These are phyloP conservation scores for Phytophthora vignae DNA, from an alignment of 352 stramenopile genomes.

Conservation along the genomic window DNA sequence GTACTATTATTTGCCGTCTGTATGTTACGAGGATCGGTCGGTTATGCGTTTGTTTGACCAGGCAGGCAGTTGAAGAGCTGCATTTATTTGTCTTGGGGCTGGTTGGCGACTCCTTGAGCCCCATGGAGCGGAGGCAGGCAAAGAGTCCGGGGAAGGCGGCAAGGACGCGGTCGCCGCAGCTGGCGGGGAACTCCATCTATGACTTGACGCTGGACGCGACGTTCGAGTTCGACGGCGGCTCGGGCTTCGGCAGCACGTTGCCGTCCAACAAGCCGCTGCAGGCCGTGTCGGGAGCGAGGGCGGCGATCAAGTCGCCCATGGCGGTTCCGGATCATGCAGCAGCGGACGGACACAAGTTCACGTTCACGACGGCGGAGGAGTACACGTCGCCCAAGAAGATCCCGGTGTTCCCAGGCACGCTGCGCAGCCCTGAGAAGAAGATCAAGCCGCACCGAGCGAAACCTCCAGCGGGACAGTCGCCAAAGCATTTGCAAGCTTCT, in stretches of 20 bases:
- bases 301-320: conserved; percentile 31
- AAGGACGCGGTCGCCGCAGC: conserved; percentile 3
- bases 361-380: conserved; percentile 70
- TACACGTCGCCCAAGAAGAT: conserved; percentile 86
- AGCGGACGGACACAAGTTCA: conserved; percentile 57
- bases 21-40: neutral
- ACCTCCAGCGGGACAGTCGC: conserved; percentile 9
- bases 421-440: conserved; percentile 58
- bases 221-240: conserved; percentile 79
- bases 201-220: conserved; percentile 63
- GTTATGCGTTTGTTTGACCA: conserved; percentile 2
- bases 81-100: neutral
- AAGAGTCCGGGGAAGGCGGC: neutral
- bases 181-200: conserved; percentile 43
- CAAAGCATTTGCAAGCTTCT: conserved; percentile 20
- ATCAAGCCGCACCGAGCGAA: conserved; percentile 29
- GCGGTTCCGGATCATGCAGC: conserved; percentile 1
- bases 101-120: conserved; percentile 20
- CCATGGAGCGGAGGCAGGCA: conserved; percentile 18
- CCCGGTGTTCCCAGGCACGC: conserved; percentile 70
- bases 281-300: conserved; percentile 33
- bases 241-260: conserved; percentile 65
- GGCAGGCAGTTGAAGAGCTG: conserved; percentile 1
- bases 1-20: neutral
- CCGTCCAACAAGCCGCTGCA: conserved; percentile 64